phyloP scores from a whole-genome alignment of 2,329 filamentous ascomycete genomes.

The Botrytis paeoniae region DNA sequence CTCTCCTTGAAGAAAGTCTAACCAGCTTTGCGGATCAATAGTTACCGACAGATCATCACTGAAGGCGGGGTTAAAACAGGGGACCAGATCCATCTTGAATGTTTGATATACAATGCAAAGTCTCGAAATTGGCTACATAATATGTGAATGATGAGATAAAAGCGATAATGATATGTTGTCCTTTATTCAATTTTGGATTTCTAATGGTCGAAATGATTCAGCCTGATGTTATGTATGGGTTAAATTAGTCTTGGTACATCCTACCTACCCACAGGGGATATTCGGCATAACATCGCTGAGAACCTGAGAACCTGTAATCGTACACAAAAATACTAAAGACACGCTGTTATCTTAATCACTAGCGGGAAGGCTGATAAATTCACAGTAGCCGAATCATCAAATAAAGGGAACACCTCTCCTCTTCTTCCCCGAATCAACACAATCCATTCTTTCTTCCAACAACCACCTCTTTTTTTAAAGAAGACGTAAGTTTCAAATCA shows the following conservation, averaged over 20 bases:
- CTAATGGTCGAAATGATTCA: background rate
- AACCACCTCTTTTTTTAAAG: background rate
- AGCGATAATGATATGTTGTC: background rate
- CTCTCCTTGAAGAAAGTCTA: background rate
- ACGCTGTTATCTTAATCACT: conserved; percentile 22
- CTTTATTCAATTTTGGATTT: background rate
- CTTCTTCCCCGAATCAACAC: conserved; percentile 18
- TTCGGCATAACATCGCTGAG: background rate
- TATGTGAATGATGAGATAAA: background rate
- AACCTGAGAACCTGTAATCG: background rate
- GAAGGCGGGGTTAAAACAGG: background rate
- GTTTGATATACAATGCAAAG: background rate
- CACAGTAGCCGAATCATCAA: conserved; percentile 14
- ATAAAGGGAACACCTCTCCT: conserved; percentile 34
- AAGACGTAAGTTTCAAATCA: conserved; percentile 19
- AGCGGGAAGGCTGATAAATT: conserved; percentile 22
- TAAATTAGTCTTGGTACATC: background rate
- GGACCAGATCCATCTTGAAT: background rate
- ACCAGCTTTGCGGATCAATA: background rate
- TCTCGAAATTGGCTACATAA: background rate
- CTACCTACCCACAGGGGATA: background rate
- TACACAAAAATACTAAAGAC: conserved; percentile 3
- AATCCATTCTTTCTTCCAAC: conserved; percentile 12
- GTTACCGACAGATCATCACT: background rate
- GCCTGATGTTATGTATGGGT: background rate